Evolutionary conservation across 352 stramenopile genomes (phyloP).

Genomic region (Phytophthora brassicae): DNA sequence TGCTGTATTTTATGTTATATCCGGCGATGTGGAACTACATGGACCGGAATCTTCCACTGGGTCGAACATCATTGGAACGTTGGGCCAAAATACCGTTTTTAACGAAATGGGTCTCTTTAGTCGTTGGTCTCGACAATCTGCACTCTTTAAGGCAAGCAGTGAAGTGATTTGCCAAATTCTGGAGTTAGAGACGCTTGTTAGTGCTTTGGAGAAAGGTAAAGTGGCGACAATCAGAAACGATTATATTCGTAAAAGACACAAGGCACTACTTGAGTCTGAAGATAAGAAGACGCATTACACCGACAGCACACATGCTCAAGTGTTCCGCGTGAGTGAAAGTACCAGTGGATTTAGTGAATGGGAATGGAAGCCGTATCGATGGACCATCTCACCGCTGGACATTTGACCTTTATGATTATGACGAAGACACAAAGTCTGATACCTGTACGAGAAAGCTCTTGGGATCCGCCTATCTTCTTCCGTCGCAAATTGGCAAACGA

Average conservation of each 20-base stretch:
- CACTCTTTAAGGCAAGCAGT: constrained; percentile 41
- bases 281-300: constrained; percentile 27
- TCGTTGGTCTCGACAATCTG: constrained; percentile 40
- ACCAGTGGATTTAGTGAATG: constrained; percentile 29
- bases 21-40: constrained; percentile 44
- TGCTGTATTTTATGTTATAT: constrained; percentile 44
- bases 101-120: constrained; percentile 68
- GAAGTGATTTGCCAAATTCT: constrained; percentile 44
- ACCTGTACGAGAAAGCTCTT: constrained; percentile 28
- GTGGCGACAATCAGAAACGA: constrained; percentile 37
- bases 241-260: constrained; percentile 41
- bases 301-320: constrained; percentile 44
- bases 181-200: constrained; percentile 36
- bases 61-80: constrained; percentile 29
- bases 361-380: constrained; percentile 7
- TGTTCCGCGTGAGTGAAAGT: constrained; percentile 56
- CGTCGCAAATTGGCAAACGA: constrained; percentile 50
- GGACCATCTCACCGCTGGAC: constrained; percentile 38
- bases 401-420: constrained; percentile 43
- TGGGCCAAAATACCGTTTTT: constrained; percentile 32
- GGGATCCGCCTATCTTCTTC: constrained; percentile 44
- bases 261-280: not conserved
- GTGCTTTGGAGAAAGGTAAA: constrained; percentile 35
- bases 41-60: constrained; percentile 51
- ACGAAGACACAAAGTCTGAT: constrained; percentile 16